Conservation (phyloP, 73 alveolate genomes). For the Urostyla sp. region DNA sequence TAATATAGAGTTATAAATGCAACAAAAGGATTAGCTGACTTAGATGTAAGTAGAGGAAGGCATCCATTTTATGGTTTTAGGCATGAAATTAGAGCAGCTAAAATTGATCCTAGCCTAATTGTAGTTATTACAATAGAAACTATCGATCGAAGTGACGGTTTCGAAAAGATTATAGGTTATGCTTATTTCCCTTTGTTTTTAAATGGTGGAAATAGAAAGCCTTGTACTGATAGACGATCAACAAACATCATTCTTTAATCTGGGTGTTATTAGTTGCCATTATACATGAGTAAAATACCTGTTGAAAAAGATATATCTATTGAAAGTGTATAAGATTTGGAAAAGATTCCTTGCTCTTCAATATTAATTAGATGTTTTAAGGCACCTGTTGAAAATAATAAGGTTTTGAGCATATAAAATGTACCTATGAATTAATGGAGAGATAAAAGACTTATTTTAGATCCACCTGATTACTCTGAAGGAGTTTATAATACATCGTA, state of each 20-base stretch:
- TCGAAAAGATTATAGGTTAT: conserved; percentile 63
- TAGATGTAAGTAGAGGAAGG: conserved; percentile 75
- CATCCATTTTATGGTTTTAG: conserved; percentile 83
- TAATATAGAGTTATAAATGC: conserved; percentile 40
- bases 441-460: conserved; percentile 63
- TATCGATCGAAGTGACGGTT: conserved; percentile 69
- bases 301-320: conserved; percentile 71
- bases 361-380: conserved; percentile 73
- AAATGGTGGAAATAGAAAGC: not conserved
- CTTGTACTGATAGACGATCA: conserved; percentile 7
- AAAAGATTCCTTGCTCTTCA: conserved; percentile 85
- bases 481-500: conserved; percentile 75
- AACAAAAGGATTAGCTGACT: conserved; percentile 65
- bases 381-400: conserved; percentile 21
- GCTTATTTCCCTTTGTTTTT: conserved; percentile 72
- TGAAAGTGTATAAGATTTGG: conserved; percentile 44
- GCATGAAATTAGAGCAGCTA: conserved; percentile 83
- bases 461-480: conserved; percentile 74
- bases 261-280: conserved; percentile 82
- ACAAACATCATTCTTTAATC: conserved; percentile 62
- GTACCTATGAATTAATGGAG: conserved; percentile 46
- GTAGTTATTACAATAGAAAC: conserved; percentile 80
- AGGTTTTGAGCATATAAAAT: conserved; percentile 24
- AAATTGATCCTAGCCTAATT: conserved; percentile 84
- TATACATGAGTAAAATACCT: conserved; percentile 68